Evolutionary conservation across 805 yeast genomes (phyloP).

Genomic region (Kregervanrija pseudodelftensis): DNA sequence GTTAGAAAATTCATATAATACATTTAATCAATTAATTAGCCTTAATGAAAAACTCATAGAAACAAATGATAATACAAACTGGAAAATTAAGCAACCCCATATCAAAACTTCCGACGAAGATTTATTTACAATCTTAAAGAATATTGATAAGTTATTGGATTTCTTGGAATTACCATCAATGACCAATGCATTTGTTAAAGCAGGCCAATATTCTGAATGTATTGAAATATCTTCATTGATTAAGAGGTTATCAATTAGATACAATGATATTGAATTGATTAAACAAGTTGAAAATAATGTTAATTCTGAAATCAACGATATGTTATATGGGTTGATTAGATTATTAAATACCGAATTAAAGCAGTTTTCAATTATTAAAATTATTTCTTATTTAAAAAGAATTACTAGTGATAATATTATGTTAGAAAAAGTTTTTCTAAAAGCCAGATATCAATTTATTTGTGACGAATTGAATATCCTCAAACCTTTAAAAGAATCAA

Average conservation of each 20-base stretch:
- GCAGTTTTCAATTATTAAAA: constrained; percentile 72
- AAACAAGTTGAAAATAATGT: constrained; percentile 43
- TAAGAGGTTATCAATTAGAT: constrained; percentile 60
- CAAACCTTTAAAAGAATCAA: constrained; percentile 46
- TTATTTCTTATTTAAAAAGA: constrained; percentile 50
- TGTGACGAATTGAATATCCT: constrained; percentile 51
- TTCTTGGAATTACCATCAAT: constrained; percentile 79
- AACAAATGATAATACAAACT: no score
- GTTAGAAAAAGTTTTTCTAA: constrained; percentile 52
- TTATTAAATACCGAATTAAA: constrained; percentile 69
- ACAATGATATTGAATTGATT: constrained; percentile 52
- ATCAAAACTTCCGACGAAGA: neutral
- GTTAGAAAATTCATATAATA: constrained; percentile 1
- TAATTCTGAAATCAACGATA: constrained; percentile 43
- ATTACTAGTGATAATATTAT: constrained; percentile 18
- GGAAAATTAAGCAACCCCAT: no score
- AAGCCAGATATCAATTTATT: constrained; percentile 65
- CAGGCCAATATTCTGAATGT: constrained; percentile 86
- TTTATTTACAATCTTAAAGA: constrained; percentile 38
- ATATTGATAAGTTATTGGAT: constrained; percentile 68
- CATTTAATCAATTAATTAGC: constrained; percentile 1
- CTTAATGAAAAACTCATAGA: no score
- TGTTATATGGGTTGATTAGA: constrained; percentile 66
- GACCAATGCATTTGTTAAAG: constrained; percentile 73
- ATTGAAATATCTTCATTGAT: constrained; percentile 75